phyloP scores from a whole-genome alignment of 2,329 filamentous ascomycete species.

The Cercospora berteroae region DNA sequence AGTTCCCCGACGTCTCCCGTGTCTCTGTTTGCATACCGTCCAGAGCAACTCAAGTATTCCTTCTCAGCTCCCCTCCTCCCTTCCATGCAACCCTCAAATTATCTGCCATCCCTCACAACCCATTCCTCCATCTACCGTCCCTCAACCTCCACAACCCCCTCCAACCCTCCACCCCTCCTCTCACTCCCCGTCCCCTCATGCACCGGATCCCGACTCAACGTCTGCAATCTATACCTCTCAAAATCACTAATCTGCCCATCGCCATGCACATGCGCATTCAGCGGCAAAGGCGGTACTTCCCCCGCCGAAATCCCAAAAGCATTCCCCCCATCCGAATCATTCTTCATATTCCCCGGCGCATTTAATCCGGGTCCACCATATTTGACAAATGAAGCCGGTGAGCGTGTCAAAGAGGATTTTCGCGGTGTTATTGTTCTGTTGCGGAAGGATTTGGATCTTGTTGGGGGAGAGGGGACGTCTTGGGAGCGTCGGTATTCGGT shows the following conservation, averaged over 20 bases:
- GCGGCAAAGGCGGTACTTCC: slow-evolving; percentile 2
- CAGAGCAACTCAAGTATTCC: background rate
- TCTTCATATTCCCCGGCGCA: slow-evolving; percentile 4
- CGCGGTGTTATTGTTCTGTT: background rate
- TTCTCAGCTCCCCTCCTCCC: background rate
- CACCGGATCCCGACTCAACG: background rate
- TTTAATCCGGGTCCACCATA: slow-evolving; percentile 1
- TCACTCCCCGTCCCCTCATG: background rate
- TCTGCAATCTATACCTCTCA: slow-evolving; percentile 1
- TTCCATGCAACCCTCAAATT: background rate
- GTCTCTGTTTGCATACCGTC: background rate
- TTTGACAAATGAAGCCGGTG: slow-evolving; percentile 5
- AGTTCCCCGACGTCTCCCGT: background rate
- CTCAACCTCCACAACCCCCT: background rate
- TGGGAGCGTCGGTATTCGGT: background rate
- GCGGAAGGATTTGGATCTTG: background rate
- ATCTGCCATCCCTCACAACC: background rate
- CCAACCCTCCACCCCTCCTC: background rate
- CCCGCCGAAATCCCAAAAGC: background rate
- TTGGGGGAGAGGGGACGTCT: background rate
- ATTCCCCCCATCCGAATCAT: background rate
- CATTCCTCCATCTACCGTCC: background rate
- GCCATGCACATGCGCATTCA: slow-evolving; percentile 6
- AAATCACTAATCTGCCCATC: slow-evolving; percentile 6
- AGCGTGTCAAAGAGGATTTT: background rate